Conservation (phyloP, 176 grass and related monocot species). For the Rhynchospora tenuis region DNA sequence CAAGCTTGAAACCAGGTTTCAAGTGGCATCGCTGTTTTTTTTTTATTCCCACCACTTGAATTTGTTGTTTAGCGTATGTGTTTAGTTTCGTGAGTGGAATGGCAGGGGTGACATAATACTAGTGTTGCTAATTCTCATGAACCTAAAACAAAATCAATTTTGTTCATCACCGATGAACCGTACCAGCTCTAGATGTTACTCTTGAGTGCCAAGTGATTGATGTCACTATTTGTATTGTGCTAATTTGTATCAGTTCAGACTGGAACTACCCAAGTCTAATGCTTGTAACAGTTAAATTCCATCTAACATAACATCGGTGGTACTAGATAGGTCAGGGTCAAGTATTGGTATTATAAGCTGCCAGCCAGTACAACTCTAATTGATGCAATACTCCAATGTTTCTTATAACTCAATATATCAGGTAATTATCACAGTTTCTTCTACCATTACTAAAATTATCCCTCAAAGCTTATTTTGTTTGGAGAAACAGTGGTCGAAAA, state of each 20-base stretch:
- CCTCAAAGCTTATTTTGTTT: neutral
- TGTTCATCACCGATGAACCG: neutral
- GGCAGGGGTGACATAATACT: too few relatives aligned
- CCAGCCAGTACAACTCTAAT: neutral
- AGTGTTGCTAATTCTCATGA: too few relatives aligned
- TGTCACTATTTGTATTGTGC: neutral
- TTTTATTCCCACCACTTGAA: too few relatives aligned
- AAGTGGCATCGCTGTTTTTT: too few relatives aligned
- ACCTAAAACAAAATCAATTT: neutral
- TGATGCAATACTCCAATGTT: neutral
- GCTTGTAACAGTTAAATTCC: neutral
- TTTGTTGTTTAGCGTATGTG: too few relatives aligned
- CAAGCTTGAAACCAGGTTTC: too few relatives aligned
- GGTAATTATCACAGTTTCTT: neutral
- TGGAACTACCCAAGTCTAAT: neutral
- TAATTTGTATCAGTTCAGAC: neutral
- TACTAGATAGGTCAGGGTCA: neutral
- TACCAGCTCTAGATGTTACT: neutral
- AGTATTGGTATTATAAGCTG: neutral
- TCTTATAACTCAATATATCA: neutral
- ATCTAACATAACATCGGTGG: neutral
- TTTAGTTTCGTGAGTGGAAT: too few relatives aligned
- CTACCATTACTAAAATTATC: too few relatives aligned
- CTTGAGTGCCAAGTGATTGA: neutral
- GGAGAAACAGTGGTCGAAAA: neutral